Evolutionary conservation across 768 basidiomycete species (phyloP), one percentile per base, ranked within the genome.

Genomic region (Tylopilus vinaceipallidus): DNA sequence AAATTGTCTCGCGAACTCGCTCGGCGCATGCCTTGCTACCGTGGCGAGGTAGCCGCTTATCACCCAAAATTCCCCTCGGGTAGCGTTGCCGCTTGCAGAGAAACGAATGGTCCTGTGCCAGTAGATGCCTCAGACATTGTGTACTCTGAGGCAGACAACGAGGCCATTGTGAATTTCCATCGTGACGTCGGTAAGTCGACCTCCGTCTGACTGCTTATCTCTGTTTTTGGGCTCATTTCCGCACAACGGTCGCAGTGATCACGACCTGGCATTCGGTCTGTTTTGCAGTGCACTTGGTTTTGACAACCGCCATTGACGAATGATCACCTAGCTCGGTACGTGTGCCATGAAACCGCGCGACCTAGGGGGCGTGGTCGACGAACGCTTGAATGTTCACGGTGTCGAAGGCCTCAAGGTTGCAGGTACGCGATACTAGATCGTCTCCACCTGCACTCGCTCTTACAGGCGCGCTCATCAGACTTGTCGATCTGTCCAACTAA

Each of bases 261-360:
- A 42, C 41, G 2, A 29, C 13, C 17, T 42, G 41, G 19, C 41
- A 42, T 27, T 42, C 41, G 41, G 41, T 42, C n/a, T 19, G 5
- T 10, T 16, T 16, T 3, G 4, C 6, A 19, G n/a, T 20, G 10
- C n/a, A n/a, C n/a, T n/a, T n/a, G n/a, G n/a, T n/a, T n/a, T 5
- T 2, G 23, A 16, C 29, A 9, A 20, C 16, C 23, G 6, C 17
- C 13, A 29, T 17, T 40, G 41, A 42, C 11, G 17, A 7, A 27
- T 17, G 13, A 19, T 26, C 4, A 29, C 29, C 19, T 42, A 42
- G 41, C 41, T 42, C 3, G 41, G 84, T 27, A 86, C 84, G 0
- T 86, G 83, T 47, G 76, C 84, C 1, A 87, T 87, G 85, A 85
- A 84, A 29, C 41, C 42, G 16, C 53, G 30, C 10, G 29, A 30